A percentile compares a stretch with the other conserved stretches of the same genome.
phyloP scores from a whole-genome alignment of 169 alveolate species.

The Plasmodium sp. region DNA sequence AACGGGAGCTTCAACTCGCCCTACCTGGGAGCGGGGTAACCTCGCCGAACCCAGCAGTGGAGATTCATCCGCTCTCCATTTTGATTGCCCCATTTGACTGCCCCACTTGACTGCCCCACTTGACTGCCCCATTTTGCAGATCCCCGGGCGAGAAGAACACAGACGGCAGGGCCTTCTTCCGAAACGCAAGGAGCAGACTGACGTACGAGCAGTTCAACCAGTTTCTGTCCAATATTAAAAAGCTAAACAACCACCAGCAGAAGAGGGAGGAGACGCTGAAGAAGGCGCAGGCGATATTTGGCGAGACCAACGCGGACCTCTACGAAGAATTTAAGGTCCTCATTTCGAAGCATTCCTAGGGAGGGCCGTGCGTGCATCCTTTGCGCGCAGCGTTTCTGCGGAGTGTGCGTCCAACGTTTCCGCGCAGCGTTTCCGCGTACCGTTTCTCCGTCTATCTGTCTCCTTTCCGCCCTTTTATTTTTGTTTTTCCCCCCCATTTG shows the following conservation, averaged over 20 bases:
- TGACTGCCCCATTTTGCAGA: not conserved
- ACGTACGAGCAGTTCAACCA: constrained; percentile 84
- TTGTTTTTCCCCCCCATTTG: constrained; percentile 1
- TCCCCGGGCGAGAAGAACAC: constrained; percentile 20
- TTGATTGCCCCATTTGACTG: no score
- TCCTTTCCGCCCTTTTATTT: not conserved
- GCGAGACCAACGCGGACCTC: constrained; percentile 81
- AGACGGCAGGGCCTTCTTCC: constrained; percentile 73
- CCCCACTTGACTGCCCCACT: no score
- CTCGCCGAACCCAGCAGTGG: not conserved
- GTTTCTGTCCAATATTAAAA: constrained; percentile 86
- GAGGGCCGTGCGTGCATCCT: not conserved
- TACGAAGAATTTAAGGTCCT: constrained; percentile 84
- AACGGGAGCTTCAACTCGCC: constrained; percentile 71
- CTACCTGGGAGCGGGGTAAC: constrained; percentile 58
- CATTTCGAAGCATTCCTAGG: constrained; percentile 80
- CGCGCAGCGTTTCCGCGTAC: not conserved
- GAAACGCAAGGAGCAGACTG: constrained; percentile 83
- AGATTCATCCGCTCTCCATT: no score
- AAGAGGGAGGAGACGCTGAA: constrained; percentile 85
- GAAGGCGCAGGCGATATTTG: constrained; percentile 78
- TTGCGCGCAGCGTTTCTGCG: not conserved
- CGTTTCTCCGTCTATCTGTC: not conserved
- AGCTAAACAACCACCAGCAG: constrained; percentile 89
- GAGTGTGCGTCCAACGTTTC: not conserved